Evolutionary conservation across 2,329 filamentous ascomycete genomes (phyloP).

Genomic region (Pseudogymnoascus sp.): DNA sequence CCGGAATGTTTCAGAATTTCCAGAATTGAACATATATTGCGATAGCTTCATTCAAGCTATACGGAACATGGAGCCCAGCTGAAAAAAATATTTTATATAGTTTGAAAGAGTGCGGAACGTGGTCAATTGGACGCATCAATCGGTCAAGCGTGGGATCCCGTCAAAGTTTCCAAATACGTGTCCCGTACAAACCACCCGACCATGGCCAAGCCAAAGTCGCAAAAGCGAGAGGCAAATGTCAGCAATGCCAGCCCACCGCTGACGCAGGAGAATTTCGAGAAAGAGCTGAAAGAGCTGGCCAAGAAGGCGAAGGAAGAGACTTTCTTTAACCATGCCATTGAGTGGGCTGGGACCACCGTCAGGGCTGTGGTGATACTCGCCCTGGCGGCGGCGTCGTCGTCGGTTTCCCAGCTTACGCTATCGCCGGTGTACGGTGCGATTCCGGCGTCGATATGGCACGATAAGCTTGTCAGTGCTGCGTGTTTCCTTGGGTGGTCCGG

Average conservation of each 20-base stretch:
- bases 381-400: constrained; percentile 55
- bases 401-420: constrained; percentile 65
- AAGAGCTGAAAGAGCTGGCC: constrained; percentile 28
- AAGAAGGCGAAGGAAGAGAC: constrained; percentile 29
- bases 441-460: constrained; percentile 64
- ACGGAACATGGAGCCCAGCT: not conserved
- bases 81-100: not conserved
- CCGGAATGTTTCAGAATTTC: not conserved
- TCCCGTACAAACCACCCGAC: constrained; percentile 1
- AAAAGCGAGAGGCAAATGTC: constrained; percentile 34
- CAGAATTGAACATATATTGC: not conserved
- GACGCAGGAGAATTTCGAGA: constrained; percentile 30
- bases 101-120: not conserved
- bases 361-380: constrained; percentile 39
- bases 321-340: constrained; percentile 23
- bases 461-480: constrained; percentile 53
- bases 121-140: not conserved
- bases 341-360: constrained; percentile 24
- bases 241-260: constrained; percentile 26
- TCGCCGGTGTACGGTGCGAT: constrained; percentile 85
- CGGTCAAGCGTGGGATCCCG: not conserved
- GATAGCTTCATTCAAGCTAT: constrained; percentile 3
- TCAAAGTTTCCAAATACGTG: constrained; percentile 6
- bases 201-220: constrained; percentile 44
- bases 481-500: constrained; percentile 65